Conservation (phyloP, 2,329 filamentous ascomycete genomes). For the Pseudogymnoascus verrucosus region DNA sequence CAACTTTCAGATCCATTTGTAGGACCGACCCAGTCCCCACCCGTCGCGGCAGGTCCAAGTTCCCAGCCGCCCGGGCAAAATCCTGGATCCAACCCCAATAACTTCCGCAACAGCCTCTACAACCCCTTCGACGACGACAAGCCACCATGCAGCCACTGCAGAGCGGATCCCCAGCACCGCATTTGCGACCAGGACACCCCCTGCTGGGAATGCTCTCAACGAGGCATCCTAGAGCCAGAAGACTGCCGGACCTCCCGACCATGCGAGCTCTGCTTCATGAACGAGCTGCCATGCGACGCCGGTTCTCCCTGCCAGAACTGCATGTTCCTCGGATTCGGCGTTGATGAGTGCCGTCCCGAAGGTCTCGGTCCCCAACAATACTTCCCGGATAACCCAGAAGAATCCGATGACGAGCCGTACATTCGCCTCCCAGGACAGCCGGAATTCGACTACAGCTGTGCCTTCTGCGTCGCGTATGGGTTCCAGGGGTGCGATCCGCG, state of each 20-base stretch:
- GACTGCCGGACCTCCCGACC: neutral
- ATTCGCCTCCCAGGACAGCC: neutral
- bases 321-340: neutral
- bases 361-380: neutral
- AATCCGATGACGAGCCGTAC: neutral
- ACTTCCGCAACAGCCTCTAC: neutral
- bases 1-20: neutral
- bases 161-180: neutral
- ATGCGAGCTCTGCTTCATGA: neutral
- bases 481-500: neutral
- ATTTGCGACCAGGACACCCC: neutral
- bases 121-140: neutral
- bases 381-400: neutral
- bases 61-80: neutral
- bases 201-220: neutral
- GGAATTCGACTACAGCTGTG: neutral
- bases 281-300: neutral
- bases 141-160: neutral
- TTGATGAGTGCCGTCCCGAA: neutral
- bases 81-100: neutral
- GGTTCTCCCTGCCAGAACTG: neutral
- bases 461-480: neutral
- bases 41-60: neutral
- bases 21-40: neutral
- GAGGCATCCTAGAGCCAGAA: neutral